These are phyloP conservation scores for Mollisiaceae sp. DNA, from an alignment of 2,329 filamentous ascomycete species.

Conservation along the genomic window DNA sequence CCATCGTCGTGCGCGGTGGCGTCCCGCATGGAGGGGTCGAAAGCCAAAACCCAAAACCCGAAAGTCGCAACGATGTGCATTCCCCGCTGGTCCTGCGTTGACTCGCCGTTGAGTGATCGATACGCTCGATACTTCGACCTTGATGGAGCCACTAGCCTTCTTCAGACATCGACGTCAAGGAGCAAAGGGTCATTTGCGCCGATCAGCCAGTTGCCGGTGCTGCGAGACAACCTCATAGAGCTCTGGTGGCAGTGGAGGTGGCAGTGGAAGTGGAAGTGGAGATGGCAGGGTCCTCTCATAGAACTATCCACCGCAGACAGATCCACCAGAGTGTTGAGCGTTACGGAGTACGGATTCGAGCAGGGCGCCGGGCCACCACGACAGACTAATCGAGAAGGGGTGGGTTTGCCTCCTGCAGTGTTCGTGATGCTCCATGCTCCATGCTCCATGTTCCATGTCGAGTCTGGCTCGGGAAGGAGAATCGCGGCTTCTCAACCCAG, in stretches of 20 bases:
- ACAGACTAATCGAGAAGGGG: background rate
- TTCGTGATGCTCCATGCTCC: background rate
- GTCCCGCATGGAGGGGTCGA: background rate
- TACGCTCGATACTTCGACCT: no score
- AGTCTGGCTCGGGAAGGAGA: background rate
- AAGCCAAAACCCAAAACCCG: background rate
- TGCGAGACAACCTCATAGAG: background rate
- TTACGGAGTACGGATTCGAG: slow-evolving; percentile 11
- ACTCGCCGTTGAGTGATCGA: background rate
- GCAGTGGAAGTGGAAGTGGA: no score
- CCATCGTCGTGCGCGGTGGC: background rate
- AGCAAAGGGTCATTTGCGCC: slow-evolving; percentile 2
- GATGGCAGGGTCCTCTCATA: slow-evolving; percentile 9
- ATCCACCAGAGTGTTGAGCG: slow-evolving; percentile 7
- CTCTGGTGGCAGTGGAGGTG: slow-evolving; percentile 1
- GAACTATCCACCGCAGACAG: background rate
- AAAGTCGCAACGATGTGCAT: background rate
- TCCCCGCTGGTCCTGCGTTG: background rate
- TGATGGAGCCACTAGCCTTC: background rate
- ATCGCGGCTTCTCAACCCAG: background rate
- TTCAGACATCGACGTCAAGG: background rate
- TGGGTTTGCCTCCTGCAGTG: background rate
- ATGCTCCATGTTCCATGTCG: background rate
- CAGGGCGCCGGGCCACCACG: background rate
- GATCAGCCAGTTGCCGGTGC: slow-evolving; percentile 7